A percentile compares a stretch with the other conserved stretches of the same genome.
Evolutionary conservation across 1,284 basidiomycete species (phyloP).

Genomic region (Rhizoctonia solani): DNA sequence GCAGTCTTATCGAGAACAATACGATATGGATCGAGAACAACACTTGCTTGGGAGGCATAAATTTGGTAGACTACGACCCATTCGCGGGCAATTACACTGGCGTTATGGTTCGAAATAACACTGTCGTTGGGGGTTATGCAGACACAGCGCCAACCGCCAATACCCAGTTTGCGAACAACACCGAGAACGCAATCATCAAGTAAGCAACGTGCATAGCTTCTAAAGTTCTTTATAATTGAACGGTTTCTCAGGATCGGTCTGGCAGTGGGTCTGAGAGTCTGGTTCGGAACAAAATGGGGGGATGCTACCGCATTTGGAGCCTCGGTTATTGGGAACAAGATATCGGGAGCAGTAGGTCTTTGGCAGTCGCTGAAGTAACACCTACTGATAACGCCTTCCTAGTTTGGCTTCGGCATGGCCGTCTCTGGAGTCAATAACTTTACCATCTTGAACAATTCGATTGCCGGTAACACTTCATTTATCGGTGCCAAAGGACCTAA

Average conservation of each 20-base stretch:
- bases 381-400: background rate
- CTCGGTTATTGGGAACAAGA: constrained; percentile 63
- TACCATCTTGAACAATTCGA: constrained; percentile 63
- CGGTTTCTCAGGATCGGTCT: constrained; percentile 60
- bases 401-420: constrained; percentile 68
- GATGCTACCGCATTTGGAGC: constrained; percentile 64
- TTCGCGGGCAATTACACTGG: constrained; percentile 71
- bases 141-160: constrained; percentile 48
- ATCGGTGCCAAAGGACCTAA: constrained; percentile 73
- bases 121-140: constrained; percentile 70
- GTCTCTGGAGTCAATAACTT: constrained; percentile 68
- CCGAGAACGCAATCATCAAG: constrained; percentile 68
- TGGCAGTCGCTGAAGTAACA: constrained; percentile 38
- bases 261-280: constrained; percentile 74
- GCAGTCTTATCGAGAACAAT: constrained; percentile 71
- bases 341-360: constrained; percentile 62
- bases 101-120: constrained; percentile 72
- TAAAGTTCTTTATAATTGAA: constrained; percentile 36
- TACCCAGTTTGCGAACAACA: constrained; percentile 47
- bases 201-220: constrained; percentile 44
- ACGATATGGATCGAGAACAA: constrained; percentile 73
- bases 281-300: constrained; percentile 69
- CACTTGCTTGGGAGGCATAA: constrained; percentile 50
- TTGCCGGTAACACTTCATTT: constrained; percentile 74
- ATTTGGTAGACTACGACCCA: constrained; percentile 77